Evolutionary conservation across 208 protist genomes (phyloP), one percentile per base, ranked within the genome.

Genomic region (Leishmania tarentolae): DNA sequence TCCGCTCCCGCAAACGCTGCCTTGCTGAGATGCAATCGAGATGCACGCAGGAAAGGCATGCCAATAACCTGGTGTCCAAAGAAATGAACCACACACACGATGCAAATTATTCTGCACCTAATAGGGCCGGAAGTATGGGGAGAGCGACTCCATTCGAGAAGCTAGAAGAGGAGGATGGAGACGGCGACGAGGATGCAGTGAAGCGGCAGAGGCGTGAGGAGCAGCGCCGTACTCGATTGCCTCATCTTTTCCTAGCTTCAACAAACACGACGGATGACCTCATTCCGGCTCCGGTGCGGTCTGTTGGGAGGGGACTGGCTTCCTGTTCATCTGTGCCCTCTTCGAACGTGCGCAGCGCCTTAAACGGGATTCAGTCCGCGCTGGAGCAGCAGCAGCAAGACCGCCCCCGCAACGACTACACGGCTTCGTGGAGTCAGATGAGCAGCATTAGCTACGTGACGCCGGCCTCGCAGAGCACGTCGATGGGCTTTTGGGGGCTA

Each of bases 1-100:
- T 93, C 40, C 83, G 76, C 2, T 90, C 88, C 11, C 85, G 91
- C 3, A 97, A 97, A 76, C 87, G 94, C 2, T 93, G 87, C 80
- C 78, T 97, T 8, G 86, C 88, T 13, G 94, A 97, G 72, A 86
- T 92, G 79, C 78, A 89, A 47, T 82, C 84, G 53, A 72, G 79
- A 4, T 85, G 88, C 71, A 76, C 35, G 19, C 31, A 28, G 31
- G 71, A 56, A 59, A 31, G 68, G 68, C 21, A n/a, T 50, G 68
- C 9, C 40, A 19, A 28, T 11, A 19, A 40, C 8, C 40, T 52
- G 28, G 28, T 11, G 19, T 15, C 68, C 24, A 24, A 11, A 73
- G 68, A 8, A 31, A 31, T 19, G 13, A 11, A 46, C 31, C 19
- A 42, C 31, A 13, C 71, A 11, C 42, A 8, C 1, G 40, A 31